Conservation (phyloP, 2,329 filamentous ascomycete genomes). For the Ascochyta pisi region DNA sequence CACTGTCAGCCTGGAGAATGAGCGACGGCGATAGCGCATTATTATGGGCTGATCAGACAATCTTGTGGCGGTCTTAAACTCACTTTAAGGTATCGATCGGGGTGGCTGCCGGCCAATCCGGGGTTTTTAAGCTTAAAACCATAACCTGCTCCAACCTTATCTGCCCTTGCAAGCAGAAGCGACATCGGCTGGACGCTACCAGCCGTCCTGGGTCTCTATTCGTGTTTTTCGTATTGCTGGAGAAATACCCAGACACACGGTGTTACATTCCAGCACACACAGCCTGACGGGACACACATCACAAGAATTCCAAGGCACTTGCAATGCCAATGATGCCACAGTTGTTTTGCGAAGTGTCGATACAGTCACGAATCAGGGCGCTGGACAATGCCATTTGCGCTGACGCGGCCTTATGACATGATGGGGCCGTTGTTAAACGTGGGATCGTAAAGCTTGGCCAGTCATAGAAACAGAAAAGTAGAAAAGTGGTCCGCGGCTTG, state of each 20-base stretch:
- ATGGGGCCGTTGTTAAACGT: conserved; percentile 27
- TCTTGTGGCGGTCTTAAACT: conserved; percentile 21
- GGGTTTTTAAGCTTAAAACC: conserved; percentile 49
- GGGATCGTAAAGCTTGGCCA: conserved; percentile 35
- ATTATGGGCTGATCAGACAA: conserved; percentile 18
- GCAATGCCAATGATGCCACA: conserved; percentile 6
- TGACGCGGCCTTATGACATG: conserved; percentile 42
- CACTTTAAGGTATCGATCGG: conserved; percentile 10
- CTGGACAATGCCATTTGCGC: conserved; percentile 26
- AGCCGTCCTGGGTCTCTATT: neutral
- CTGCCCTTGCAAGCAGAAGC: conserved; percentile 38
- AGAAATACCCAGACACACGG: neutral
- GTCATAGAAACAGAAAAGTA: conserved; percentile 38
- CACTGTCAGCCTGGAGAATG: neutral
- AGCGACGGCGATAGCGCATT: conserved; percentile 2
- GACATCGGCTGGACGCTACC: conserved; percentile 31
- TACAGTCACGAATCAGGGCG: conserved; percentile 4
- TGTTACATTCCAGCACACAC: neutral
- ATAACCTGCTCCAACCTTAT: conserved; percentile 49
- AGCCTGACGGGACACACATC: neutral
- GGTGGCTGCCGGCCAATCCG: conserved; percentile 23
- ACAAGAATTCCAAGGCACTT: neutral
- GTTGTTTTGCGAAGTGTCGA: neutral
- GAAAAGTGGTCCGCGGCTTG: conserved; percentile 34
- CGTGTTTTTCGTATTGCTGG: conserved; percentile 8